Base-by-base conservation (phyloP, 768 basidiomycete genomes). In the Roridomyces roridus region DNA sequence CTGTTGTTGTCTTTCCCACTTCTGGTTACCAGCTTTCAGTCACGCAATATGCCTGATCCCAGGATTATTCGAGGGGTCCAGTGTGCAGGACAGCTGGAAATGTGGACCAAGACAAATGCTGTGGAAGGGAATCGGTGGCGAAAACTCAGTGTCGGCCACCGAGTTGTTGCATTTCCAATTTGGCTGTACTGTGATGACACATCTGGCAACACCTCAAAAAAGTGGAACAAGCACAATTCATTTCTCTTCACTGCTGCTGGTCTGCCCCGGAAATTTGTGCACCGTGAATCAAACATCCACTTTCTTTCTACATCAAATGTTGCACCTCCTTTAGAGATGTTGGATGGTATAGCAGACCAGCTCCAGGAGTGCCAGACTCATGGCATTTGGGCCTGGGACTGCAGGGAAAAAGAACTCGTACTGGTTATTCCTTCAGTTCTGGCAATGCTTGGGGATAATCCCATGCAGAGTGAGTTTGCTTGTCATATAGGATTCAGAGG, bases 391-490 rank as follows among this genome's bases (percentile, higher is more conserved):
- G 77, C 74, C 3, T 81, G 72, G 70, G 79, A 80, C 47, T 63
- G 51, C 23, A 29, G 46, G 1, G 9, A 29, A 0, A 54, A 70
- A 5, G 74, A 77, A 49, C 45, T 54, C 1, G 65, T 74, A 2
- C 60, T 76, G 3, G 26, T 77, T 0, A 62, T 77, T 34, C 70
- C 70, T 0, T 46, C 26, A 3, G 58, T 75, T 5, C 62, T 77
- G 0, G 74, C 72, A 0, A 28, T 78, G 10, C 66, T 74, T 0
- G 80, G 79, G 0, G 77, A 82, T 55, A 81, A 82, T 58, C 80
- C 77, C 0, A 80, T 80, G 79, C 75, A 74, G 29, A 73, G 78
- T 41, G 75, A 80, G 60, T 63, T 80, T 55, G 71, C 77, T 0
- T 80, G 72, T 44, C 81, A 83, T 45, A 72, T 79, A 52, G 79